Evolutionary conservation across 2,329 filamentous ascomycete species (phyloP).

Genomic region (Scolecobasidium constrictum): DNA sequence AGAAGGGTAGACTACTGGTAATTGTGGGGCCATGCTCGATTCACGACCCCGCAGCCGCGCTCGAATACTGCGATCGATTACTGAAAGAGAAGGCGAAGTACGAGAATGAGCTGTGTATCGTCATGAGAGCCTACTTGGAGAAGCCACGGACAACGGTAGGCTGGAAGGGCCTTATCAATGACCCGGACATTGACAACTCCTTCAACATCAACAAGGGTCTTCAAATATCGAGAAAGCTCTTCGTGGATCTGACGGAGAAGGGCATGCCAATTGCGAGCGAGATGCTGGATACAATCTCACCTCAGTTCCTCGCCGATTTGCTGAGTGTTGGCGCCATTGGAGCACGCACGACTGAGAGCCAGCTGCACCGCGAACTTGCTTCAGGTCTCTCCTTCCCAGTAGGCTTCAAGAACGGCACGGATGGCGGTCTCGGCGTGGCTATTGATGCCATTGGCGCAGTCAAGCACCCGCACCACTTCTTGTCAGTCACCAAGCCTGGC

Average conservation of each 20-base stretch:
- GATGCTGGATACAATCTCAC: constrained; percentile 97
- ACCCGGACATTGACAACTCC: constrained; percentile 94
- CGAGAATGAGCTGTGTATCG: constrained; percentile 78
- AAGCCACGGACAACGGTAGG: constrained; percentile 96
- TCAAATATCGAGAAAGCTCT: constrained; percentile 75
- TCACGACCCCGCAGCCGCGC: constrained; percentile 81
- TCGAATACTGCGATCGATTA: constrained; percentile 85
- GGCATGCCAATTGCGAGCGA: constrained; percentile 96
- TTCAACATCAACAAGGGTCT: constrained; percentile 99
- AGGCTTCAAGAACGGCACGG: constrained; percentile 98
- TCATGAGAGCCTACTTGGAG: constrained; percentile 98
- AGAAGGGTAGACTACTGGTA: constrained; percentile 53
- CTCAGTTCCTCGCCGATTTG: constrained; percentile 89
- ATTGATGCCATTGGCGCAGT: constrained; percentile 94
- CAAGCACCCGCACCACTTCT: constrained; percentile 86
- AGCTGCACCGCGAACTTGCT: constrained; percentile 89
- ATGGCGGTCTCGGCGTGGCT: constrained; percentile 78
- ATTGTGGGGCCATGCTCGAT: constrained; percentile 95
- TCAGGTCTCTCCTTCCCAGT: constrained; percentile 94
- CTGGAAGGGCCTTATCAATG: constrained; percentile 98
- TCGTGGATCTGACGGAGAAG: constrained; percentile 79
- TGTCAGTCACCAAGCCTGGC: constrained; percentile 94
- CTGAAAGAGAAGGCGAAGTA: constrained; percentile 77
- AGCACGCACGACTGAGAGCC: constrained; percentile 91
- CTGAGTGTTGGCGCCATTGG: constrained; percentile 88